These are phyloP conservation scores for Microsporum audouinii DNA, from an alignment of 2,329 filamentous ascomycete genomes.

Conservation along the genomic window DNA sequence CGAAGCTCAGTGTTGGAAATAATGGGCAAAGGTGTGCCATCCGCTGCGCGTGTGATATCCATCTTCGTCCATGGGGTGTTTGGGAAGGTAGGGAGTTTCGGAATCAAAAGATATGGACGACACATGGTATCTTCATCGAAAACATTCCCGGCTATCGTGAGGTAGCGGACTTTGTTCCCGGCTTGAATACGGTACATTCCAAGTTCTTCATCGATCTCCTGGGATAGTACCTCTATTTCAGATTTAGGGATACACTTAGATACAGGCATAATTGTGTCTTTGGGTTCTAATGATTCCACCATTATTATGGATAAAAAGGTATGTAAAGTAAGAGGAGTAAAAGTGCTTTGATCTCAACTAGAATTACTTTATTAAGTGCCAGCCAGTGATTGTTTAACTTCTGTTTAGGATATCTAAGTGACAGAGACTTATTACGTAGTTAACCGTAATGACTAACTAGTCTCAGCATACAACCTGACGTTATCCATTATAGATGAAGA, in stretches of 20 bases:
- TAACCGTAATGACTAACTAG: too few relatives aligned
- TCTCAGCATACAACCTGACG: too few relatives aligned
- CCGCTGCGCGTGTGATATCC: slow-evolving; percentile 13
- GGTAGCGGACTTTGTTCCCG: slow-evolving; percentile 11
- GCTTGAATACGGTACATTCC: background rate
- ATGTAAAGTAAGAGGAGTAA: too few relatives aligned
- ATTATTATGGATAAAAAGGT: background rate
- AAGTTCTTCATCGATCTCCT: background rate
- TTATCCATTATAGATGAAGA: too few relatives aligned
- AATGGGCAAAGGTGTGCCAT: background rate
- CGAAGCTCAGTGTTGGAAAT: background rate
- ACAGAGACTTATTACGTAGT: too few relatives aligned
- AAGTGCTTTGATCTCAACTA: too few relatives aligned
- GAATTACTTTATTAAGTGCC: too few relatives aligned
- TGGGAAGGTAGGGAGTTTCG: slow-evolving; percentile 19
- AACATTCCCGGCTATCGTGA: slow-evolving; percentile 17
- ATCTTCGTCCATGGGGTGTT: slow-evolving; percentile 20
- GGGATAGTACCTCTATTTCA: background rate
- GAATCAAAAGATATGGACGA: slow-evolving; percentile 24
- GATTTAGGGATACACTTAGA: background rate
- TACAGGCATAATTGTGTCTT: background rate
- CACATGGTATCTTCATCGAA: slow-evolving; percentile 25
- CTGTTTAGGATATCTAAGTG: too few relatives aligned
- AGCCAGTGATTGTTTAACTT: too few relatives aligned
- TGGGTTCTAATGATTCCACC: background rate